Conservation (phyloP, 2,329 filamentous ascomycete species). For the Diaporthe sp. region DNA sequence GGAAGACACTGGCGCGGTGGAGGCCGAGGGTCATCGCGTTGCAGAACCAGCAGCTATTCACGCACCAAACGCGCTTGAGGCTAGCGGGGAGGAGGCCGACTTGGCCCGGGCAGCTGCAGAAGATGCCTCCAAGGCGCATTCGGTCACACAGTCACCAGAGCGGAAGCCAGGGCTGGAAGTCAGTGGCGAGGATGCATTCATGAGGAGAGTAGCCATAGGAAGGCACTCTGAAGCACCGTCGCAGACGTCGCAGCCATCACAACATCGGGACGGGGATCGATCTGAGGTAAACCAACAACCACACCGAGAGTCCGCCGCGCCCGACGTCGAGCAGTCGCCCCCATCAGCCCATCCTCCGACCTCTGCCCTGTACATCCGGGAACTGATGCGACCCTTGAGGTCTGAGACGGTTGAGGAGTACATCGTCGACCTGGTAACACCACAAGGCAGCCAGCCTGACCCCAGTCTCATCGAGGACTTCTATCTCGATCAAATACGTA, state of each 20-base stretch:
- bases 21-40: background rate
- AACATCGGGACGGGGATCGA: conserved; percentile 40
- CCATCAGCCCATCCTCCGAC: conserved; percentile 74
- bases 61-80: background rate
- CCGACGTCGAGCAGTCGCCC: conserved; percentile 67
- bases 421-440: conserved; percentile 76
- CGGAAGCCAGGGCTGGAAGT: background rate
- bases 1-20: background rate
- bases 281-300: conserved; percentile 34
- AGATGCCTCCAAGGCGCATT: conserved; percentile 16
- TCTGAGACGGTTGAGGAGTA: conserved; percentile 76
- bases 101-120: conserved; percentile 17
- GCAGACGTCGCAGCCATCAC: conserved; percentile 43
- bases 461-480: conserved; percentile 74
- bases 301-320: conserved; percentile 41
- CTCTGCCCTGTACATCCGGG: conserved; percentile 86
- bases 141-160: background rate
- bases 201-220: conserved; percentile 27
- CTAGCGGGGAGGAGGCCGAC: conserved; percentile 14
- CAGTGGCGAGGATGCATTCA: conserved; percentile 15
- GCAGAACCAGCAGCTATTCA: background rate
- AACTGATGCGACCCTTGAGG: conserved; percentile 90
- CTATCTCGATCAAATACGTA: conserved; percentile 87
- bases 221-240: conserved; percentile 22
- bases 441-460: conserved; percentile 64